Base-by-base conservation (phyloP, 2,329 filamentous ascomycete species). In the Colletotrichum sp. region DNA sequence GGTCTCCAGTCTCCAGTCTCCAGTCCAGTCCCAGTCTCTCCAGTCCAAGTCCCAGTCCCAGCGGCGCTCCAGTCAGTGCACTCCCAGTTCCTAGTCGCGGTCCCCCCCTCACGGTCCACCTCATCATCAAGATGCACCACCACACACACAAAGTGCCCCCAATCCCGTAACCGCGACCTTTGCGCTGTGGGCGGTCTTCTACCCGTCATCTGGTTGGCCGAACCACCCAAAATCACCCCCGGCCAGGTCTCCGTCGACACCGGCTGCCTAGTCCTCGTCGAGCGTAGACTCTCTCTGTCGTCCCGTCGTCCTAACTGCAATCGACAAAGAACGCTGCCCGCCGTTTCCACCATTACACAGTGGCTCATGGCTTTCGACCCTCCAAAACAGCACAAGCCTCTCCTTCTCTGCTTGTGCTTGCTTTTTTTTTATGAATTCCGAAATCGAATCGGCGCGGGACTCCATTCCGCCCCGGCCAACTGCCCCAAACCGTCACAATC, bases 131-230 rank as follows among this genome's bases (percentile, higher is more conserved):
- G 57, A 60, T 60, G 59, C n/a, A 59, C 71, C 52, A 62, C 32
- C 26, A 13, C 30, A 60, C 30, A 60, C n/a, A 18, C 52, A 32
- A 44, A 44, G 24, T 39, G 55, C 52, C 63, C 36, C 32, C 70
- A 44, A 72, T 64, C 68, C 60, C 69, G 34, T 44, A 75, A 66
- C 16, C 21, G 72, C 68, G 44, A 71, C 49, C 28, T 57, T 39
- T 55, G 60, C 24, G 36, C 68, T 55, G 49, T 68, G 55, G 49
- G 68, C 68, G 68, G 72, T 16, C 68, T 72, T 72, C 52, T 67
- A 26, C 32, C 72, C 72, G 68, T 18, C 18, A 8, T 39, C 24
- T 75, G 72, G 72, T 75, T 75, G 72, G 68, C 24, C 62, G 28
- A 72, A 75, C 59, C 21, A 28, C 55, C 65, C n/a, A 69, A 30